A percentile compares a stretch with the other conserved stretches of the same genome.
Evolutionary conservation across 2,329 filamentous ascomycete species (phyloP).

Genomic region (Trichoderma sp.): DNA sequence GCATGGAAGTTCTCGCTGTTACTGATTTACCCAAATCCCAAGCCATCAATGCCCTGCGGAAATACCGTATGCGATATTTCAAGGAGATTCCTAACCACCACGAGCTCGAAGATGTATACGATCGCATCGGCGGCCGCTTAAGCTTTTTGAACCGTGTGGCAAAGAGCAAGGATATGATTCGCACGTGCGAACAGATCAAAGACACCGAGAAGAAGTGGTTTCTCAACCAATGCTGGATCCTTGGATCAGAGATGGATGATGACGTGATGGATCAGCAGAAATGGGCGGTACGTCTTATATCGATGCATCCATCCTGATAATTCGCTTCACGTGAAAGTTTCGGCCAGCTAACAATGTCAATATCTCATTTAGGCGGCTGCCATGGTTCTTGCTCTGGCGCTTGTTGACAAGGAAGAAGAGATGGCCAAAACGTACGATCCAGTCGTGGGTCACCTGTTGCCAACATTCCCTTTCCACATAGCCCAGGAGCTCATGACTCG

Average conservation of each 20-base stretch:
- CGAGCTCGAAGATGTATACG: slow-evolving; percentile 74
- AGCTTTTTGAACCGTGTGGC: slow-evolving; percentile 88
- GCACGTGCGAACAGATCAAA: slow-evolving; percentile 71
- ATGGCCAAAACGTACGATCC: slow-evolving; percentile 65
- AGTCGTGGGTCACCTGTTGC: slow-evolving; percentile 69
- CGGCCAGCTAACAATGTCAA: neutral
- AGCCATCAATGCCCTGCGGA: slow-evolving; percentile 72
- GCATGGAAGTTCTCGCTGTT: slow-evolving; percentile 91
- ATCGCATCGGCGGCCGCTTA: slow-evolving; percentile 80
- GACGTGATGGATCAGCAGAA: slow-evolving; percentile 99
- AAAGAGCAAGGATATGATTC: slow-evolving; percentile 77
- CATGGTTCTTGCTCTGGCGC: slow-evolving; percentile 86
- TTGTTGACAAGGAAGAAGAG: slow-evolving; percentile 76
- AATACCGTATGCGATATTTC: slow-evolving; percentile 79
- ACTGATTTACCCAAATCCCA: slow-evolving; percentile 75
- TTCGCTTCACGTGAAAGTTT: neutral
- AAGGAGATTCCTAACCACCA: slow-evolving; percentile 53
- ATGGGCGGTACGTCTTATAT: slow-evolving; percentile 67
- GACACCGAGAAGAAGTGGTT: slow-evolving; percentile 73
- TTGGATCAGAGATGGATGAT: slow-evolving; percentile 78
- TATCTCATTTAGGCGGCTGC: slow-evolving; percentile 64
- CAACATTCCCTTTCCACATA: slow-evolving; percentile 75
- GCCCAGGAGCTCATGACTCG: slow-evolving; percentile 93
- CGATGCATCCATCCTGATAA: neutral
- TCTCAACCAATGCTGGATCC: slow-evolving; percentile 71